A percentile compares a stretch with the other conserved stretches of the same genome.
These are phyloP conservation scores for Clausena lansium DNA, from an alignment of 345 rosid species.

Conservation along the genomic window DNA sequence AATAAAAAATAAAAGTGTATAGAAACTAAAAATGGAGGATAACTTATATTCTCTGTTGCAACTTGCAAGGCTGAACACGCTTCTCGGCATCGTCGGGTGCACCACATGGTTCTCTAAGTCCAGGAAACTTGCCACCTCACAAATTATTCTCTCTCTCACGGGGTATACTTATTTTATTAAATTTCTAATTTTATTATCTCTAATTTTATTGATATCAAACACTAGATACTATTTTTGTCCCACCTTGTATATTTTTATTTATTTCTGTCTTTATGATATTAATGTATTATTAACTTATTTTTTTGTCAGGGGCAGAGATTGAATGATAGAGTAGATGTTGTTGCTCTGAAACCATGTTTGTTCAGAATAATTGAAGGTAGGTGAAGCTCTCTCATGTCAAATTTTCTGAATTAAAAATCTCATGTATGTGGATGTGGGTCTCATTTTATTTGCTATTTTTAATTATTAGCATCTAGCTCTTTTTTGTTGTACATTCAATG, in stretches of 20 bases:
- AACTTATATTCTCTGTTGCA: too few relatives aligned
- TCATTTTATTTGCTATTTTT: neutral
- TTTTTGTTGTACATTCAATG: neutral
- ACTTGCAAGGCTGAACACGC: too few relatives aligned
- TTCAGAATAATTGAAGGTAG: constrained; percentile 67
- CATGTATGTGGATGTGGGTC: neutral
- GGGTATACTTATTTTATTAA: constrained; percentile 35
- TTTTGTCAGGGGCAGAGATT: constrained; percentile 46
- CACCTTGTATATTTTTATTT: neutral
- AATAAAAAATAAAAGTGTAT: too few relatives aligned
- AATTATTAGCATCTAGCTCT: neutral
- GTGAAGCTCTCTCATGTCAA: constrained; percentile 19
- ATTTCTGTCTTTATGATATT: neutral
- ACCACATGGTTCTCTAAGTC: too few relatives aligned
- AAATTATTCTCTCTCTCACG: constrained; percentile 55
- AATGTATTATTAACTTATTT: neutral
- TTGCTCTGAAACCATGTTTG: constrained; percentile 46
- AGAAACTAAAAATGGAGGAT: too few relatives aligned
- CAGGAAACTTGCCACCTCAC: constrained; percentile 71
- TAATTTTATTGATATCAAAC: neutral
- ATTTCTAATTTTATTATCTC: neutral
- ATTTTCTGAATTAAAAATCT: neutral
- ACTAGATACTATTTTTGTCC: neutral
- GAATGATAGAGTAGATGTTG: constrained; percentile 52
- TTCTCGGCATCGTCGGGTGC: too few relatives aligned